Evolutionary conservation across 768 basidiomycete species (phyloP).

Genomic region (Kockovaella imperatae): DNA sequence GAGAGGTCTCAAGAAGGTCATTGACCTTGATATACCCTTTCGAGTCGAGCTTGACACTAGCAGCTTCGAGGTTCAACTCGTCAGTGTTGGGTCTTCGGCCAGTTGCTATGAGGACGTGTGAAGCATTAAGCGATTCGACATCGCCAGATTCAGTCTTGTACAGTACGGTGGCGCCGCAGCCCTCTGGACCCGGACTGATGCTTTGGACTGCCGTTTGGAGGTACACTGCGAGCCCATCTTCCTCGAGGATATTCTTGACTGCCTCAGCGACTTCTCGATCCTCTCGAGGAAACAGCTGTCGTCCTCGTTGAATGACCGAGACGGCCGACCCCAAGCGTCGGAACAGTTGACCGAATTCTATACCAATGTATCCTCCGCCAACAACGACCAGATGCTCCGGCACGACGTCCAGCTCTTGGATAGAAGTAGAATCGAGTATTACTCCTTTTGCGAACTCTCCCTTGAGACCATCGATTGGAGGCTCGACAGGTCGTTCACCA

Average conservation of each 20-base stretch:
- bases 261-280: conserved; percentile 8
- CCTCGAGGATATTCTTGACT: conserved; percentile 5
- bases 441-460: conserved; percentile 4
- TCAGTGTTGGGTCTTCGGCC: conserved; percentile 16
- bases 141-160: background rate
- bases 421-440: conserved; percentile 12
- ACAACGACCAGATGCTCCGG: conserved; percentile 15
- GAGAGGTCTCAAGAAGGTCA: conserved; percentile 6
- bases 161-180: background rate
- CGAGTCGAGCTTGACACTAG: conserved; percentile 1
- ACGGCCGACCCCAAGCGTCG: conserved; percentile 13
- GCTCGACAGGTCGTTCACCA: conserved; percentile 9
- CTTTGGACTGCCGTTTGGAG: background rate
- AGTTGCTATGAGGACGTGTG: conserved; percentile 9
- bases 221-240: conserved; percentile 8
- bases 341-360: conserved; percentile 20
- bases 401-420: conserved; percentile 15
- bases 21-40: conserved; percentile 9
- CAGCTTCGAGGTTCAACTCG: conserved; percentile 7
- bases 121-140: no score
- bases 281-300: conserved; percentile 11
- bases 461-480: conserved; percentile 8
- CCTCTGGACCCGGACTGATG: background rate
- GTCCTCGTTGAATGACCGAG: conserved; percentile 13
- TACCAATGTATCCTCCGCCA: conserved; percentile 18